phyloP scores from a whole-genome alignment of 352 stramenopile genomes.

The Phytopythium sindhum region DNA sequence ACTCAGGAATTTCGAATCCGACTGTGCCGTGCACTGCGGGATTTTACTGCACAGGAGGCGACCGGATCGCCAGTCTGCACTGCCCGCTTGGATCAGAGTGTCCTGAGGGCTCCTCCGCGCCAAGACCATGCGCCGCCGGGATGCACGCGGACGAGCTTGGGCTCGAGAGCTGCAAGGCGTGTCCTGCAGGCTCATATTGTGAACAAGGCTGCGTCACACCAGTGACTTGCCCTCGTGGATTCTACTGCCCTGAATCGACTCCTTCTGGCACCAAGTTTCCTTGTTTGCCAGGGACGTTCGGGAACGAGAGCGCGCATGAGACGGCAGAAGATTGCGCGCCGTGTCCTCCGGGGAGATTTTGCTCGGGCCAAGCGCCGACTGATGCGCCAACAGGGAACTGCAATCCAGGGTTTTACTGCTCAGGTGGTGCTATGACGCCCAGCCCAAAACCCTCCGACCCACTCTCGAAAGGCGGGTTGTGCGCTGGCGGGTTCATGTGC shows the following conservation, averaged over 20 bases:
- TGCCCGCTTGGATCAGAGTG: conserved; percentile 82
- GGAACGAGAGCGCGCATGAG: conserved; percentile 36
- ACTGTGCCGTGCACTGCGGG: conserved; percentile 46
- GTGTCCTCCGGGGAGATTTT: conserved; percentile 81
- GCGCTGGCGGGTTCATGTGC: conserved; percentile 56
- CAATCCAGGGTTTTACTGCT: conserved; percentile 68
- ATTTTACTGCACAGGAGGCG: conserved; percentile 61
- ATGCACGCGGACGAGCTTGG: conserved; percentile 61
- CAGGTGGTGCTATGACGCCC: conserved; percentile 28
- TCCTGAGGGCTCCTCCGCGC: conserved; percentile 45
- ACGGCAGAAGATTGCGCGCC: conserved; percentile 36
- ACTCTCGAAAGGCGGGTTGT: conserved; percentile 38
- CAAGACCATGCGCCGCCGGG: conserved; percentile 55
- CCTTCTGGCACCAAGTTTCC: conserved; percentile 40
- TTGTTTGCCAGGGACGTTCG: conserved; percentile 60
- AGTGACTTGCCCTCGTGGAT: conserved; percentile 55
- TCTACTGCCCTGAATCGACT: conserved; percentile 72
- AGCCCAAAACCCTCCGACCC: conserved; percentile 28
- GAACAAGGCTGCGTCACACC: conserved; percentile 35
- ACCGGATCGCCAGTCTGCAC: conserved; percentile 39
- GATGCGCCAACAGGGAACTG: conserved; percentile 54
- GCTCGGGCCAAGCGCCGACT: conserved; percentile 52
- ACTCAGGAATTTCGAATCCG: conserved; percentile 46
- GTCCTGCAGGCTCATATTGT: conserved; percentile 76
- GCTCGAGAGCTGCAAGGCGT: conserved; percentile 59